Conservation (phyloP, 495 filamentous ascomycete species). For the Lentithecium fluviatile region DNA sequence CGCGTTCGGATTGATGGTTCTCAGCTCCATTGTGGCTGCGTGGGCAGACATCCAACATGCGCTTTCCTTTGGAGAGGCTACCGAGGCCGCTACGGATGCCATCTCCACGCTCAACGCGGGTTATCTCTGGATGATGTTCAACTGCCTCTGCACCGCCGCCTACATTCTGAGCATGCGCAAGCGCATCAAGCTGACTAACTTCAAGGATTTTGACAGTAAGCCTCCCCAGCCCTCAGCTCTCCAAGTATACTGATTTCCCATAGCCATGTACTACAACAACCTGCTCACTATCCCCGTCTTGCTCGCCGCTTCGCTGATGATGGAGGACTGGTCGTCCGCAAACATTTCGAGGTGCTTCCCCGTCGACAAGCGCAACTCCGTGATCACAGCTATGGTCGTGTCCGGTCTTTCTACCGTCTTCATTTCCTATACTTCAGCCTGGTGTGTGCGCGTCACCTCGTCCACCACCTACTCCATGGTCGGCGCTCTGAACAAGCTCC, state of each 20-base stretch:
- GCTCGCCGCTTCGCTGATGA: conserved; percentile 72
- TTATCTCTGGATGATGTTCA: conserved; percentile 97
- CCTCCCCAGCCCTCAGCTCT: conserved; percentile 23
- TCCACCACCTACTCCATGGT: conserved; percentile 99
- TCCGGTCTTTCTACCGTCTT: conserved; percentile 92
- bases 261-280: conserved; percentile 99
- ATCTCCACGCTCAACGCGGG: conserved; percentile 91
- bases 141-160: conserved; percentile 91
- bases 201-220: conserved; percentile 99
- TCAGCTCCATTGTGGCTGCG: conserved; percentile 90
- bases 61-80: conserved; percentile 57
- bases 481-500: conserved; percentile 95
- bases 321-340: conserved; percentile 86
- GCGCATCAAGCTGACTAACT: conserved; percentile 98
- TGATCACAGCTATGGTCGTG: conserved; percentile 83
- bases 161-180: conserved; percentile 95
- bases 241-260: background rate
- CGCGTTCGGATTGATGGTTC: conserved; percentile 96
- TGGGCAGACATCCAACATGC: conserved; percentile 98
- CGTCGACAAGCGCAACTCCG: conserved; percentile 64
- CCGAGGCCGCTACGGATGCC: conserved; percentile 63
- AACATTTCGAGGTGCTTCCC: conserved; percentile 93
- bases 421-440: conserved; percentile 97
- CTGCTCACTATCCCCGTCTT: conserved; percentile 94
- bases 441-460: conserved; percentile 95